Base-by-base conservation (phyloP, 371 early-diverging fungal genomes). In the Actinomucor elegans region DNA sequence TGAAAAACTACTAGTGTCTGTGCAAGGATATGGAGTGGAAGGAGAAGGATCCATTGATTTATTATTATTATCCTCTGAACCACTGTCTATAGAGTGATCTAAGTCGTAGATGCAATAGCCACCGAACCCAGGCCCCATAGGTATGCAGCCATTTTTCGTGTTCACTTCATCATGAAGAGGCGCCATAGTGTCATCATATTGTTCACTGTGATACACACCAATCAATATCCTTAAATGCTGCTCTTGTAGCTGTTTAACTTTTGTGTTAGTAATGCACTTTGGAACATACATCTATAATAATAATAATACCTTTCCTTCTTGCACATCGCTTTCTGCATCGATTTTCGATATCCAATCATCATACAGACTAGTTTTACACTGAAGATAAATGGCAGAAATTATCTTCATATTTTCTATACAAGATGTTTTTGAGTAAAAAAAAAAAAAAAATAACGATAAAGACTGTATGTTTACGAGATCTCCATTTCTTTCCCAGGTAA, bases 401-500 rank as follows among this genome's bases (percentile, higher is more conserved):
- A 89, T 78, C 52, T 79, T 85, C 89, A 91, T 89, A 57, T 92
- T 90, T 31, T 69, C 83, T 83, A 33, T 21, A 44, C 20, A 35
- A 48, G 4, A 5, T 20, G n/a, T 1, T 6, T 4, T 24, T 24
- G n/a, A 26, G 24, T 26, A 7, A 14, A 11, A 9, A 12, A n/a
- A 14, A 26, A 26, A 12, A 4, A 21, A 11, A 17, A 3, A 11
- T 23, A 5, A 21, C 1, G 6, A 2, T 14, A n/a, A 2, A n/a
- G n/a, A 8, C 9, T 15, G 5, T 27, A 5, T 0, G 59, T 71
- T 60, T 77, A 76, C 86, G 75, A 36, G 84, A 76, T 32, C 87
- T 77, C 94, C 94, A 93, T 60, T 90, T 92, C 15, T 82, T 73
- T 26, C 94, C 94, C 4, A 91, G 61, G 56, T 81, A 90, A 6